Percentiles rank a stretch among this genome's conserved stretches.
phyloP scores from a whole-genome alignment of 2,329 filamentous ascomycete species.

The Microsporum audouinii region DNA sequence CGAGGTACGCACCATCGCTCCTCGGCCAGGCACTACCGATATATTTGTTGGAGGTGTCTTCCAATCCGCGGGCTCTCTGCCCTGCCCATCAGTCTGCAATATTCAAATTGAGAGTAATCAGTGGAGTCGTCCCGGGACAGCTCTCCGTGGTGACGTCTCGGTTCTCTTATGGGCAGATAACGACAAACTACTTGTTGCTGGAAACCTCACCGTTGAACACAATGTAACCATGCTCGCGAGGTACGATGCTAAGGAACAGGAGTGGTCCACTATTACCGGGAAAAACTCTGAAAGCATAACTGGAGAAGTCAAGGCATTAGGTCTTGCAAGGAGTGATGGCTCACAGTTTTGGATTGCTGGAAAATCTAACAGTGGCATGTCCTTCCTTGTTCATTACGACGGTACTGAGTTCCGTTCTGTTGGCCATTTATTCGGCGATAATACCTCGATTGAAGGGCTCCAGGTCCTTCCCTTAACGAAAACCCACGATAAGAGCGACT shows the following conservation, averaged over 20 bases:
- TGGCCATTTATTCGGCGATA: slow-evolving; percentile 49
- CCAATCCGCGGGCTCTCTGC: slow-evolving; percentile 66
- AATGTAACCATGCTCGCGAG: slow-evolving; percentile 57
- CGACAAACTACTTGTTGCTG: slow-evolving; percentile 62
- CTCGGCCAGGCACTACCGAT: slow-evolving; percentile 57
- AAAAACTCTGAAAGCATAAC: slow-evolving; percentile 47
- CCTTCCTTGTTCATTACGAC: slow-evolving; percentile 75
- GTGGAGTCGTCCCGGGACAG: slow-evolving; percentile 69
- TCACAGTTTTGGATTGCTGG: slow-evolving; percentile 76
- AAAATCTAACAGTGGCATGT: slow-evolving; percentile 52
- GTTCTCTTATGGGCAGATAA: slow-evolving; percentile 65
- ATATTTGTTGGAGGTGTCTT: slow-evolving; percentile 84
- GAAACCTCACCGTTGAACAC: slow-evolving; percentile 58
- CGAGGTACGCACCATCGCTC: slow-evolving; percentile 64
- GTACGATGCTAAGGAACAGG: slow-evolving; percentile 57
- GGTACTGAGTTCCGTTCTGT: slow-evolving; percentile 58
- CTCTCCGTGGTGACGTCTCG: slow-evolving; percentile 58
- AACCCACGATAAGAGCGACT: slow-evolving; percentile 51
- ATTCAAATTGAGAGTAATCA: slow-evolving; percentile 59
- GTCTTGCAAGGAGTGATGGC: slow-evolving; percentile 59
- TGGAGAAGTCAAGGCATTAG: slow-evolving; percentile 66
- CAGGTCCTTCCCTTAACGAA: slow-evolving; percentile 66
- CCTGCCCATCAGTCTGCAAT: slow-evolving; percentile 70
- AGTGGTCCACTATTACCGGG: slow-evolving; percentile 55
- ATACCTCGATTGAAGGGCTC: slow-evolving; percentile 62